Conservation (phyloP, 495 filamentous ascomycete species). For the Penicillium dipodomyicola region DNA sequence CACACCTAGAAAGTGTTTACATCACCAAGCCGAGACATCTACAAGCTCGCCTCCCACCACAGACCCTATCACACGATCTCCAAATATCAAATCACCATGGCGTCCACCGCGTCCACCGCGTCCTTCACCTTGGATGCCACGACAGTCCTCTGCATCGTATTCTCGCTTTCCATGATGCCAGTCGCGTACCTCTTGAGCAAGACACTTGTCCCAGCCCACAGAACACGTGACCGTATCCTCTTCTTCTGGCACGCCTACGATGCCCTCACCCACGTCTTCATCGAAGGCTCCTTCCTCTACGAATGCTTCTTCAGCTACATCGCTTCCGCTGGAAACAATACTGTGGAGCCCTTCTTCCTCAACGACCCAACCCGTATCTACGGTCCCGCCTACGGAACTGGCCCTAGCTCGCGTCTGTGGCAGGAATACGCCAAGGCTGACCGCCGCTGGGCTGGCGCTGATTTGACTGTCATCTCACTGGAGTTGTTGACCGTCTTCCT, state of each 20-base stretch:
- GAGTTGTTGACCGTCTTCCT: constrained; percentile 83
- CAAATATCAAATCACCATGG: constrained; percentile 14
- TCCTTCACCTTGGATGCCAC: constrained; percentile 47
- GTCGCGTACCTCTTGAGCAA: constrained; percentile 49
- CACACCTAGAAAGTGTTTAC: not conserved
- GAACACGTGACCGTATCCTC: constrained; percentile 59
- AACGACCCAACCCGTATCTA: constrained; percentile 57
- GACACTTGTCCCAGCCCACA: constrained; percentile 45
- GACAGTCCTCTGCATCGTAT: constrained; percentile 52
- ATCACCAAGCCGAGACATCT: not conserved
- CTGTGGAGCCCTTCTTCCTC: constrained; percentile 51
- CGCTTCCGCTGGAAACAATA: constrained; percentile 39
- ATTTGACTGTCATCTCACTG: constrained; percentile 74
- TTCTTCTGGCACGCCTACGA: constrained; percentile 97
- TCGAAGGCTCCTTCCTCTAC: constrained; percentile 89
- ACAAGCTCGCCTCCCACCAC: not conserved
- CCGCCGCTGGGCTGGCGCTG: constrained; percentile 73
- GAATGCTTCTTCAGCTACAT: constrained; percentile 81
- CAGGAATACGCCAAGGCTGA: constrained; percentile 93
- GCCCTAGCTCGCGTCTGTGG: constrained; percentile 72
- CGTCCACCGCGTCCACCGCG: constrained; percentile 20
- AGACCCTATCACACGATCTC: not conserved
- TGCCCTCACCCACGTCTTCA: constrained; percentile 79
- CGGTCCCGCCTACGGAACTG: constrained; percentile 66
- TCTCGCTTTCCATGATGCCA: constrained; percentile 53